These are phyloP conservation scores for Beta corolliflora DNA, from an alignment of 179 eudicot species.

Conservation along the genomic window DNA sequence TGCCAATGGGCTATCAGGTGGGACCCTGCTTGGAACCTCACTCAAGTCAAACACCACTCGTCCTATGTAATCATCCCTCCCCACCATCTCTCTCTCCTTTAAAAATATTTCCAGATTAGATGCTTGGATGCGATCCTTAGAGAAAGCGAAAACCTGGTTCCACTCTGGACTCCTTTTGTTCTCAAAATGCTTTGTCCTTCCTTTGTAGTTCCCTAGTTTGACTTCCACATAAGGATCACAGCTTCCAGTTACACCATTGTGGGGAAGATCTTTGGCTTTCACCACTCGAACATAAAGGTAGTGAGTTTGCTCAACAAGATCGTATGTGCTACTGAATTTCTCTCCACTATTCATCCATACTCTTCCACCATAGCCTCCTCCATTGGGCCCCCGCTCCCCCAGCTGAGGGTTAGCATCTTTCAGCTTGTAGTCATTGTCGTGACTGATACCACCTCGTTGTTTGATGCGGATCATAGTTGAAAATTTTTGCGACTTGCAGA, in stretches of 20 bases:
- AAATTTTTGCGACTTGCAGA: slow-evolving; percentile 13
- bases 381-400: slow-evolving; percentile 35
- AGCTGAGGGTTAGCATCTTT: slow-evolving; percentile 34
- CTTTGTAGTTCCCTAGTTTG: slow-evolving; percentile 46
- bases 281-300: slow-evolving; percentile 46
- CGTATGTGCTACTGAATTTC: slow-evolving; percentile 32
- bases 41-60: slow-evolving; percentile 39
- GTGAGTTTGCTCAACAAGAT: slow-evolving; percentile 44
- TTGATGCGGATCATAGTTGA: slow-evolving; percentile 23
- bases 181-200: slow-evolving; percentile 39
- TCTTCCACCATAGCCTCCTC: slow-evolving; percentile 36
- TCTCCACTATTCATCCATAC: slow-evolving; percentile 41
- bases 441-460: slow-evolving; percentile 28
- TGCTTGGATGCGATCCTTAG: slow-evolving; percentile 42
- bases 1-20: slow-evolving; percentile 48
- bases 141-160: slow-evolving; percentile 45
- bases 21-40: slow-evolving; percentile 42
- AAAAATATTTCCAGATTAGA: slow-evolving; percentile 37
- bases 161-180: slow-evolving; percentile 45
- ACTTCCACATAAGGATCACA: slow-evolving; percentile 46
- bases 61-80: slow-evolving; percentile 41
- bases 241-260: slow-evolving; percentile 31
- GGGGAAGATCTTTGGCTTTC: slow-evolving; percentile 40
- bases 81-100: slow-evolving; percentile 41
- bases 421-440: slow-evolving; percentile 37